phyloP scores from a whole-genome alignment of 345 rosid genomes.

The Hevea brasiliensis region DNA sequence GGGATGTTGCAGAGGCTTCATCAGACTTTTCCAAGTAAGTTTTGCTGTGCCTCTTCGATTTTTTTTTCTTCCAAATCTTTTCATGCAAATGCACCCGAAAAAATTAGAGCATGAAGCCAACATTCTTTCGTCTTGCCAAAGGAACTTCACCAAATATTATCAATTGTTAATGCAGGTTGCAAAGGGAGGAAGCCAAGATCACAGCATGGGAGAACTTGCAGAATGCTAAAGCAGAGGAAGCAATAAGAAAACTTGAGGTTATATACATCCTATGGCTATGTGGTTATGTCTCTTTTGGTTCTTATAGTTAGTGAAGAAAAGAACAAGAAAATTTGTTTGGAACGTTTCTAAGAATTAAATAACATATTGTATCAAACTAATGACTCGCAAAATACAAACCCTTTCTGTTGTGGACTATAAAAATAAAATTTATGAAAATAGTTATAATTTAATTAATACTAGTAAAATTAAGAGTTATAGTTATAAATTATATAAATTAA shows the following conservation, averaged over 20 bases:
- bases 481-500: no score
- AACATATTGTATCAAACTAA: no score
- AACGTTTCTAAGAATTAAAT: neutral
- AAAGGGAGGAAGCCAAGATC: slow-evolving; percentile 89
- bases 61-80: neutral
- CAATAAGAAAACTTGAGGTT: slow-evolving; percentile 89
- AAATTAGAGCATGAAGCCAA: no score
- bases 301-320: neutral
- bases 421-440: no score
- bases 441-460: no score
- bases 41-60: neutral
- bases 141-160: neutral
- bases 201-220: slow-evolving; percentile 96
- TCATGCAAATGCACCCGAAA: neutral
- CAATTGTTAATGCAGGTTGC: slow-evolving; percentile 45
- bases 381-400: no score
- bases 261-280: neutral
- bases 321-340: neutral
- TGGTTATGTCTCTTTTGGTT: neutral
- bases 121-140: neutral
- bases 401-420: no score
- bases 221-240: slow-evolving; percentile 97
- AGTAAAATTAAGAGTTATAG: no score
- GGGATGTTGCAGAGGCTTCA: slow-evolving; percentile 62
- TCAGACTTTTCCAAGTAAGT: slow-evolving; percentile 61